Evolutionary conservation across 495 filamentous ascomycete genomes (phyloP), one percentile per base, ranked within the genome.

Genomic region (Talaromyces thailandensis): DNA sequence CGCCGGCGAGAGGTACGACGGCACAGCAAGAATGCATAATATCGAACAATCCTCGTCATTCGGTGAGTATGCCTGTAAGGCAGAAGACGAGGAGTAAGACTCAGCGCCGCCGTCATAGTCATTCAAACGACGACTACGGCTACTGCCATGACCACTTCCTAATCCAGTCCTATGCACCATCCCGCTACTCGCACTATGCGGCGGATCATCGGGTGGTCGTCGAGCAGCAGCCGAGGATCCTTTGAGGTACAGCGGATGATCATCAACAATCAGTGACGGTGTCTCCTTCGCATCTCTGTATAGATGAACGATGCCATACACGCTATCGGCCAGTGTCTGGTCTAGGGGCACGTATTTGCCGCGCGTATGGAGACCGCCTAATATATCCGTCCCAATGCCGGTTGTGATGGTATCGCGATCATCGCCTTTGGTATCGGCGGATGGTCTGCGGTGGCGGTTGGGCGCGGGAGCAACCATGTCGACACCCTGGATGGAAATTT

Each of bases 281-380:
- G 86, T 91, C 70, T 93, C 90, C 60, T 90, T 82, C 5, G 81
- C 82, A 73, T 98, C 94, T 2, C 93, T 83, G 66, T 97, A 98
- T 5, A 98, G 77, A 74, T 96, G 94, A 16, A 98, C 92, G 25
- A 98, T 85, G 1, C 94, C 94, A 86, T 89, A 97, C 11, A 93
- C 89, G 29, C 93, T 81, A 63, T 96, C 90, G 18, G 89, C 88
- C 63, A 88, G 84, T 72, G 89, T 86, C 26, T 84, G 80, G 64
- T 89, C 87, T 0, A 92, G 76, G 3, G 90, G 88, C 24, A 92
- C 76, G 67, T 88, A 96, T 64, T 82, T 82, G 43, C 89, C 94
- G 73, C 91, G 96, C 0, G 91, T 87, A 61, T 84, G 82, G 6
- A 82, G 71, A 31, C 84, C 84, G 7, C 81, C 79, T 6, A 81